Evolutionary conservation across 306 rosid genomes (phyloP), one percentile per base, ranked within the genome.

Genomic region (Glycine latifolia): DNA sequence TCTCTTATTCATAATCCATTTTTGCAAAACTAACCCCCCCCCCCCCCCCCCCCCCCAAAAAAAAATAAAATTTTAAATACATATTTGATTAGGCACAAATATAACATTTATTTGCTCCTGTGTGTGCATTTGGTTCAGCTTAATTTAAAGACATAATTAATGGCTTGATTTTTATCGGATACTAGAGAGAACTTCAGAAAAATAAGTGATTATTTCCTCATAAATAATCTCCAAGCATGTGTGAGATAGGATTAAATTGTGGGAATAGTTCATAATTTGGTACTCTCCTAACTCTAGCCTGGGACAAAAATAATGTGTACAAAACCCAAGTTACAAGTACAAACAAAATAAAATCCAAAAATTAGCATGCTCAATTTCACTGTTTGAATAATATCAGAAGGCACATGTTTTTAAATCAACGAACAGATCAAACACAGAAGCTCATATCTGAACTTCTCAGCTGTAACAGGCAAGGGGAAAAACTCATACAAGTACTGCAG

Each of bases 401-500:
- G 35, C 67, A 76, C 15, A 50, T 58, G 54, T 20, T 48, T 76
- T 58, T 4, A 59, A 41, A 55, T 68, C 61, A 49, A 75, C 48
- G 39, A 76, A 76, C 71, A 82, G 9, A 76, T 76, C 49, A 76
- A 76, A 59, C 39, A 76, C 15, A 60, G 47, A 61, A 76, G 69
- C 69, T 41, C 33, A 53, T 52, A 10, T 73, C 16, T 53, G 67
- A 83, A 71, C 61, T 60, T 46, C 55, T 66, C 26, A 39, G 75
- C 37, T 41, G 52, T 70, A 31, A 13, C 8, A n/a, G 74, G 52
- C 33, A 37, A 73, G 5, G 73, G 41, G 52, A 67, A 69, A 67
- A 69, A 71, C 41, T 3, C 82, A 46, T 93, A 96, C 99, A 96
- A 69, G 89, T 89, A 93, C 41, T 93, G 94, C 7, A 96, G 90